These are phyloP conservation scores for Massariosphaeria phaeospora DNA, from an alignment of 495 filamentous ascomycete genomes.

Conservation along the genomic window DNA sequence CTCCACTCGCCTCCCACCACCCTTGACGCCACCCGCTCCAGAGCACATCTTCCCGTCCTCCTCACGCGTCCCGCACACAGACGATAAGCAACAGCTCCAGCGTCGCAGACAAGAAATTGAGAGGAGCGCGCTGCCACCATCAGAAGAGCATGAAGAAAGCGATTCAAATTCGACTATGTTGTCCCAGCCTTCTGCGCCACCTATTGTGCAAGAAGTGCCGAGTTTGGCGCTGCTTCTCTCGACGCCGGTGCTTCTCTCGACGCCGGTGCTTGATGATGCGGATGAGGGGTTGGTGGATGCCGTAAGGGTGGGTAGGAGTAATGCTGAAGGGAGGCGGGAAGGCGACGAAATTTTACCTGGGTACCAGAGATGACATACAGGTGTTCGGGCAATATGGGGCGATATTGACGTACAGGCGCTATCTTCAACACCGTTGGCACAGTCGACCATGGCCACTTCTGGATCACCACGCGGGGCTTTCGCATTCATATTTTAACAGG, in stretches of 20 bases:
- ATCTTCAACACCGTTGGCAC: too few species aligned
- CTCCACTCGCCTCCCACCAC: slow-evolving; percentile 1
- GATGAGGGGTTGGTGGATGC: slow-evolving; percentile 42
- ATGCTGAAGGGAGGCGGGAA: not conserved
- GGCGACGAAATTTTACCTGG: too few species aligned
- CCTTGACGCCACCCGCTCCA: slow-evolving; percentile 5
- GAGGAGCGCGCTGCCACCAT: slow-evolving; percentile 59
- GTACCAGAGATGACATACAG: too few species aligned
- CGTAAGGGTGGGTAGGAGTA: not conserved
- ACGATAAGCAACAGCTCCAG: slow-evolving; percentile 85
- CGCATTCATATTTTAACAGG: too few species aligned
- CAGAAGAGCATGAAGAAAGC: slow-evolving; percentile 44
- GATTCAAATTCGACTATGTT: too few species aligned
- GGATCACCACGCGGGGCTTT: too few species aligned
- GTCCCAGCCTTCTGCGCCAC: too few species aligned
- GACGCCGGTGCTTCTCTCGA: slow-evolving; percentile 66
- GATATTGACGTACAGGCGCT: too few species aligned
- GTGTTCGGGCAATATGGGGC: too few species aligned
- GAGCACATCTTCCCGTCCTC: slow-evolving; percentile 17
- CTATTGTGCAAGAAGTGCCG: too few species aligned
- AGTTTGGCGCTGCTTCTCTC: slow-evolving; percentile 49
- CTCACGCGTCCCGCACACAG: slow-evolving; percentile 37
- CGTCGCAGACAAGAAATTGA: slow-evolving; percentile 66
- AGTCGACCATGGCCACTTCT: too few species aligned
- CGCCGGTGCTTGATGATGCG: slow-evolving; percentile 62